A percentile compares a stretch with the other conserved stretches of the same genome.
phyloP scores from a whole-genome alignment of 2,329 filamentous ascomycete species.

The Colletotrichum orchidophilum region DNA sequence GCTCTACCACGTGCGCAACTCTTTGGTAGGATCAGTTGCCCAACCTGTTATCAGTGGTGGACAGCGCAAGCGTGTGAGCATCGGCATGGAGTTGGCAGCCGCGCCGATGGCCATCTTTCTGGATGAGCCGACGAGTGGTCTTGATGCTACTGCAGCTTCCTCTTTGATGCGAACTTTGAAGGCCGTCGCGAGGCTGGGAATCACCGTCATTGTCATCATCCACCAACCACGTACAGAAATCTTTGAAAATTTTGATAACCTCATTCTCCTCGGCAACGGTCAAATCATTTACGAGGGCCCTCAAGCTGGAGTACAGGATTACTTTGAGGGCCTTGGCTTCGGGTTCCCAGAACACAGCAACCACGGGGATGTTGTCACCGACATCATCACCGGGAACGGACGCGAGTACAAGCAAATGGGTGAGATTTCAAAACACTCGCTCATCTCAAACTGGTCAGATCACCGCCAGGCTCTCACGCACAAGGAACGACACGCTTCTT shows the following conservation, averaged over 20 bases:
- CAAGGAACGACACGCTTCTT: conserved; percentile 37
- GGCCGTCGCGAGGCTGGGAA: conserved; percentile 62
- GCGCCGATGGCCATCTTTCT: conserved; percentile 65
- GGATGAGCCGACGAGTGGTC: conserved; percentile 62
- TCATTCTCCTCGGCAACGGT: conserved; percentile 64
- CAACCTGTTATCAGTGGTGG: conserved; percentile 65
- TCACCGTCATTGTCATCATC: conserved; percentile 67
- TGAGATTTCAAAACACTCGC: conserved; percentile 56
- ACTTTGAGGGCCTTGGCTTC: conserved; percentile 64
- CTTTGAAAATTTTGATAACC: conserved; percentile 64
- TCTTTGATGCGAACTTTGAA: conserved; percentile 65
- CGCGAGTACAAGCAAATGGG: conserved; percentile 56
- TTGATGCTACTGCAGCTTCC: conserved; percentile 64
- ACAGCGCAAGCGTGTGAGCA: conserved; percentile 66
- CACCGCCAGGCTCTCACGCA: conserved; percentile 42
- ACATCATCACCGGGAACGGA: conserved; percentile 68
- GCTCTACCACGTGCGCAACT: conserved; percentile 60
- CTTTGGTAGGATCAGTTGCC: conserved; percentile 59
- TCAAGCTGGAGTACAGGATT: conserved; percentile 52
- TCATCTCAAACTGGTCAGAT: conserved; percentile 60
- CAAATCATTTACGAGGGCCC: conserved; percentile 64
- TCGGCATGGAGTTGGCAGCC: conserved; percentile 67
- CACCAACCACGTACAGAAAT: conserved; percentile 69
- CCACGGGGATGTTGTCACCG: conserved; percentile 66
- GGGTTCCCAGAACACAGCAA: conserved; percentile 60